Evolutionary conservation across 2,329 filamentous ascomycete genomes (phyloP).

Genomic region (Xylariomycetidae sp.): DNA sequence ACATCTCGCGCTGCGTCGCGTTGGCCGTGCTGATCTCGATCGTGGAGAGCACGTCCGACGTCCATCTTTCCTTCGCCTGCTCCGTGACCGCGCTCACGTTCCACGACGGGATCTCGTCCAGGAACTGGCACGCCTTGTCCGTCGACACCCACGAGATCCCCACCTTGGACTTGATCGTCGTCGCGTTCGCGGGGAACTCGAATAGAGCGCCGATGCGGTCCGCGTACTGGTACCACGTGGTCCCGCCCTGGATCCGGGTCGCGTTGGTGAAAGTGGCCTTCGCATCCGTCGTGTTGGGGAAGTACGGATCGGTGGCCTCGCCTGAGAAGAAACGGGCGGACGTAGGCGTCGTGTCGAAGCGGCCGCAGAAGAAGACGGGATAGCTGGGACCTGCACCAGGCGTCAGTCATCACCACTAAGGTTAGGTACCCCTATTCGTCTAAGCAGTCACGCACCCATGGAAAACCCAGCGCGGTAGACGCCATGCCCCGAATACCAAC

Average conservation of each 20-base stretch:
- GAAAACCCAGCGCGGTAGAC: constrained; percentile 41
- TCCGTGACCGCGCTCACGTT: constrained; percentile 33
- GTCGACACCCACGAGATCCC: constrained; percentile 44
- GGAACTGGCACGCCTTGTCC: constrained; percentile 42
- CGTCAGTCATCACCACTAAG: constrained; percentile 3
- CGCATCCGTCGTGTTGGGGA: constrained; percentile 25
- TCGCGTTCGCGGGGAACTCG: constrained; percentile 31
- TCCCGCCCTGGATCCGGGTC: constrained; percentile 44
- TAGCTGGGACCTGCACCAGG: constrained; percentile 31
- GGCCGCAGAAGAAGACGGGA: constrained; percentile 37
- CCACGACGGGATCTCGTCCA: constrained; percentile 38
- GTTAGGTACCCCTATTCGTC: neutral
- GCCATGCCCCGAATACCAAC: constrained; percentile 39
- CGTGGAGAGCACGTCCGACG: constrained; percentile 38
- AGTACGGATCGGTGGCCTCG: constrained; percentile 39
- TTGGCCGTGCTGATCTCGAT: constrained; percentile 36
- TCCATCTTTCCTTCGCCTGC: constrained; percentile 38
- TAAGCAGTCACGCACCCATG: constrained; percentile 17
- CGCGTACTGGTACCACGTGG: constrained; percentile 44
- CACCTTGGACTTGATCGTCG: constrained; percentile 40
- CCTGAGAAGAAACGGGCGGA: constrained; percentile 32
- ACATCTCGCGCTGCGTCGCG: constrained; percentile 39
- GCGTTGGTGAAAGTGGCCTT: constrained; percentile 42
- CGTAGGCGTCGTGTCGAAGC: constrained; percentile 30
- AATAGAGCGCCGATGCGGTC: constrained; percentile 47